Percentiles rank a stretch among this genome's conserved stretches.
phyloP scores from a whole-genome alignment of 148 eudicot species.

The Polygonum maritimum region DNA sequence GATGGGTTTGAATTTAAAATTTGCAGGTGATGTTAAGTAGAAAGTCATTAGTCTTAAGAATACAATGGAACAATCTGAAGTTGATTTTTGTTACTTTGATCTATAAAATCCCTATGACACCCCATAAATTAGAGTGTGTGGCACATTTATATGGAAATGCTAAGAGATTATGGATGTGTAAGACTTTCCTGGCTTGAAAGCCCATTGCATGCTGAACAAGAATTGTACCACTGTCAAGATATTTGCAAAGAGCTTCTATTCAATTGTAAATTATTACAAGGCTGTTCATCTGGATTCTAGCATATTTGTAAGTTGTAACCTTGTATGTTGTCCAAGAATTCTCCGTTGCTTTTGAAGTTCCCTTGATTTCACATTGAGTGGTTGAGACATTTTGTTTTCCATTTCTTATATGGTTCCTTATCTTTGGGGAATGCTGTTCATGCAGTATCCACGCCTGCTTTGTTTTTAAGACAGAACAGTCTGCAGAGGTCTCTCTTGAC shows the following conservation, averaged over 20 bases:
- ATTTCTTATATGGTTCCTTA: conserved; percentile 7
- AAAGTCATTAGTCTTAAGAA: not conserved
- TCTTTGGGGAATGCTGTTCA: not conserved
- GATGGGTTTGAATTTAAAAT: not conserved
- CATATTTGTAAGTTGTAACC: not conserved
- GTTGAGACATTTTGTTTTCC: not conserved
- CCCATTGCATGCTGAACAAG: not conserved
- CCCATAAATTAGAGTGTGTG: not conserved
- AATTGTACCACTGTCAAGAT: not conserved
- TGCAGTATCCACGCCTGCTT: conserved; percentile 85
- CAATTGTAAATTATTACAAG: not conserved
- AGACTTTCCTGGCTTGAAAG: not conserved
- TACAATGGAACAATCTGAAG: not conserved
- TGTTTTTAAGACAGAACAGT: conserved; percentile 73
- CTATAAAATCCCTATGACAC: not conserved
- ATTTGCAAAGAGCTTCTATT: not conserved
- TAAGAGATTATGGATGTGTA: not conserved
- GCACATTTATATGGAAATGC: not conserved
- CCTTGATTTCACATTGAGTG: not conserved
- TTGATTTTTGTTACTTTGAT: not conserved
- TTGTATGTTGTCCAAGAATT: not conserved
- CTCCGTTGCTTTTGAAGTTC: not conserved
- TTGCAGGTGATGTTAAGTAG: not conserved
- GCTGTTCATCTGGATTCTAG: not conserved
- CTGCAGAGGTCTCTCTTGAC: conserved; percentile 77